Evolutionary conservation across 164 flowering plant genomes (phyloP), one percentile per base, ranked within the genome.

Genomic region (Chimonanthus salicifolius): DNA sequence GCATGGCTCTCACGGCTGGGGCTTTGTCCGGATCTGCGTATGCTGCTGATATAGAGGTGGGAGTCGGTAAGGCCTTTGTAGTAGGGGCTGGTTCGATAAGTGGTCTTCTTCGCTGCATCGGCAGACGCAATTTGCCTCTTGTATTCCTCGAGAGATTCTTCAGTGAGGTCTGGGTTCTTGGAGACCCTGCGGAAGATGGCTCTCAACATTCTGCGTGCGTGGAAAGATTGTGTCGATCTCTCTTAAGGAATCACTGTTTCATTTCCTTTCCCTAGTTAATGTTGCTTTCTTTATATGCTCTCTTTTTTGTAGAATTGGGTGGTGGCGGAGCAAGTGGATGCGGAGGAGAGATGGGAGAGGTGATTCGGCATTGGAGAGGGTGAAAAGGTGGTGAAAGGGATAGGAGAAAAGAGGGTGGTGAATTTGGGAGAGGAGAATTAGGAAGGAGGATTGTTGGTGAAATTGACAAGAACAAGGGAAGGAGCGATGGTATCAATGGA

Each of bases 51-150:
- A 58, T 45, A 62, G 49, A 76, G 80, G 16, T 72, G 62, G 13
- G 78, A 74, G 64, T 84, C 83, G 3, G 80, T 80, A 45, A 84
- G 84, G 7, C 84, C 86, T 47, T 72, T 74, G 75, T 81, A 84
- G 49, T 81, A 83, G 5, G 89, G 89, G 69, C 85, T 86, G 18
- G 66, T 46, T 10, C 3, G n/a, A 3, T 47, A 64, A 4, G 13
- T 45, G 63, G n/a, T 68, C 75, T 67, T 63, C 50, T 11, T 66
- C n/a, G 60, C 15, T 70, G 48, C 77, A 66, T 46, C 46, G 72
- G 64, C 33, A 33, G 33, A 33, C 33, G 1, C 33, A 33, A 33
- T 33, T 33, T 33, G 33, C 33, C 33, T 33, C 33, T 81, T 83
- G 64, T 76, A 69, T 64, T 80, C 84, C 10, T 76, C 33, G 43